Percentiles rank a stretch among this genome's conserved stretches.
phyloP scores from a whole-genome alignment of 225 moss, liverwort and hornwort species.

The Antitrichia curtipendula region DNA sequence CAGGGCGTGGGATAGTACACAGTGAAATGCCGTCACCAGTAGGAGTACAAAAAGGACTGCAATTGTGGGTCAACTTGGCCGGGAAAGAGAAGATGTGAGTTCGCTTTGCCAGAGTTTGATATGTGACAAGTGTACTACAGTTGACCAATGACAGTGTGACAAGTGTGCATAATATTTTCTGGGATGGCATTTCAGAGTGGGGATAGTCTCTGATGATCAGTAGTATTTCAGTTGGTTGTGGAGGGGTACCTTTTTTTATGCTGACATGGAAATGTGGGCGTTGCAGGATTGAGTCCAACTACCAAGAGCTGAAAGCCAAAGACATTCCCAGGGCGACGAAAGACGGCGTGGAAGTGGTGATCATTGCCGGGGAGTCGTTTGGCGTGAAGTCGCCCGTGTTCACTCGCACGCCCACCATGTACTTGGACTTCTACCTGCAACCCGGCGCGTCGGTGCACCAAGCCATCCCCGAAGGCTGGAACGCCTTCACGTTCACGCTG shows the following conservation, averaged over 20 bases:
- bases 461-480: slow-evolving; percentile 71
- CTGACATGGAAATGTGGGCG: not conserved
- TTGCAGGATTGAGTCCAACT: slow-evolving; percentile 65
- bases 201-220: not conserved
- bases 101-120: not conserved
- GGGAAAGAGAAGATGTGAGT: slow-evolving; percentile 75
- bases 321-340: slow-evolving; percentile 49
- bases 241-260: not conserved
- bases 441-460: slow-evolving; percentile 55
- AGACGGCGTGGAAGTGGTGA: slow-evolving; percentile 63
- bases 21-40: slow-evolving; percentile 69
- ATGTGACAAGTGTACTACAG: not conserved
- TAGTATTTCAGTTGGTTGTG: not conserved
- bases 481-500: slow-evolving; percentile 61
- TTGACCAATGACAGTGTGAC: not conserved
- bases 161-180: not conserved
- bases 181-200: not conserved
- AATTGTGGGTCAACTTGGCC: slow-evolving; percentile 79
- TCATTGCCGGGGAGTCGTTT: slow-evolving; percentile 82
- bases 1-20: slow-evolving; percentile 93
- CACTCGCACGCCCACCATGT: slow-evolving; percentile 85
- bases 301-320: slow-evolving; percentile 62
- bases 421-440: slow-evolving; percentile 66
- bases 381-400: slow-evolving; percentile 64
- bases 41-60: slow-evolving; percentile 52